Conservation (phyloP, 2,329 filamentous ascomycete genomes). For the Phoma sp. region DNA sequence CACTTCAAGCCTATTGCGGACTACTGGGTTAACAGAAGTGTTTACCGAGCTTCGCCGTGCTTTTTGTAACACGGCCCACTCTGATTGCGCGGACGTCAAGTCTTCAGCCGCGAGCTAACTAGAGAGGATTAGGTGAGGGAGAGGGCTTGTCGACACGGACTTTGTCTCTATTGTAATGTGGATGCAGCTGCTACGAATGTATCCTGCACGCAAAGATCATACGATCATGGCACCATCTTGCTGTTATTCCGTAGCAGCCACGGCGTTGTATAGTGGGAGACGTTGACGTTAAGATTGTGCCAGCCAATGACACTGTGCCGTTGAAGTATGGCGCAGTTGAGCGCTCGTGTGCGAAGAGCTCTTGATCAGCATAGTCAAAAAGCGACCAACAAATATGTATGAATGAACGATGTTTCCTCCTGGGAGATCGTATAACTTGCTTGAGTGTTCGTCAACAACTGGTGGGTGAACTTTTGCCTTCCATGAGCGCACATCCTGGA, state of each 20-base stretch:
- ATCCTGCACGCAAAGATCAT: not conserved
- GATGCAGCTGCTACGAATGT: not conserved
- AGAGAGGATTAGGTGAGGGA: conserved; percentile 3
- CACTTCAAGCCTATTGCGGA: conserved; percentile 2
- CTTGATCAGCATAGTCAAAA: too few species aligned
- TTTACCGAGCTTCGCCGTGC: conserved; percentile 17
- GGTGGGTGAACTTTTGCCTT: not conserved
- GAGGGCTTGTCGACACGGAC: not conserved
- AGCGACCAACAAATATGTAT: not conserved
- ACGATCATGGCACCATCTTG: conserved; percentile 8
- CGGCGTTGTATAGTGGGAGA: not conserved
- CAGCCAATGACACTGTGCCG: not conserved
- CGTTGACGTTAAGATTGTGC: too few species aligned
- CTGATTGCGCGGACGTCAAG: not conserved
- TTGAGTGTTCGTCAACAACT: not conserved
- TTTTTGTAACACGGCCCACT: not conserved
- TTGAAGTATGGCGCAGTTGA: not conserved
- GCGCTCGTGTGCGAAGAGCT: not conserved
- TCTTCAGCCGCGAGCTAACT: conserved; percentile 1
- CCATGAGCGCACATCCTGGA: not conserved
- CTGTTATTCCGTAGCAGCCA: not conserved
- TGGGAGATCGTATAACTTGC: not conserved
- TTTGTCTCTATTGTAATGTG: not conserved
- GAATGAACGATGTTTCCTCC: not conserved
- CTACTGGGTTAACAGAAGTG: not conserved